Base-by-base conservation (phyloP, 176 grass and related monocot species). In the barley (Hordeum vulgare) region DNA sequence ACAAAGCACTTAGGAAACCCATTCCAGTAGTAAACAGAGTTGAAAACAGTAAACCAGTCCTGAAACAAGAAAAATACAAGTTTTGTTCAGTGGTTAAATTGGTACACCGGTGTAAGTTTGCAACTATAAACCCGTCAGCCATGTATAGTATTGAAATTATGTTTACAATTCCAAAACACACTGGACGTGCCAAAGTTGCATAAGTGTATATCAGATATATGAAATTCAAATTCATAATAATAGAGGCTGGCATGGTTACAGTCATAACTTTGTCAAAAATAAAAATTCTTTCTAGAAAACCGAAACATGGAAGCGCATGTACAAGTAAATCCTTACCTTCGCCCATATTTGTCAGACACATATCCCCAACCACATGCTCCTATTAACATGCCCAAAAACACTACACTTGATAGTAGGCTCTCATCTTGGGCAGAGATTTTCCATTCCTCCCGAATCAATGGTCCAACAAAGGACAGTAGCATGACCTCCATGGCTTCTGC, bases 401-500 rank as follows among this genome's bases (percentile, higher is more conserved):
- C 94, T 17, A 90, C 86, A 89, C 92, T 94, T 66, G 94, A 90
- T 12, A 97, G 83, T 24, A 97, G 70, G 58, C 90, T 90, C 77
- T 94, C 92, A 59, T 91, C 66, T 60, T 80, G 37, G 4, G 79
- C 31, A 81, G 94, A 90, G 57, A 97, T 51, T 2, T 85, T 83
- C 94, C 94, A 97, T 65, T 94, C 90, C 25, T 83, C 61, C 61
- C 85, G 63, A 53, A 94, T 61, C 54, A 85, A 76, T 40, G 94
- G 92, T 12, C 92, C 94, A 27, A 97, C 75, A 90, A 97, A 97
- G 1, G 94, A 97, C 69, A 97, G 75, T 1, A 97, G 86, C 90
- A 94, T 97, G 29, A 97, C 18, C 80, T 97, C 92, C 94, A 97
- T 94, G 62, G 94, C 70, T 75, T 97, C 90, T 59, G 83, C 85